phyloP scores from a whole-genome alignment of 148 eudicot genomes.

The Limonium bicolor region DNA sequence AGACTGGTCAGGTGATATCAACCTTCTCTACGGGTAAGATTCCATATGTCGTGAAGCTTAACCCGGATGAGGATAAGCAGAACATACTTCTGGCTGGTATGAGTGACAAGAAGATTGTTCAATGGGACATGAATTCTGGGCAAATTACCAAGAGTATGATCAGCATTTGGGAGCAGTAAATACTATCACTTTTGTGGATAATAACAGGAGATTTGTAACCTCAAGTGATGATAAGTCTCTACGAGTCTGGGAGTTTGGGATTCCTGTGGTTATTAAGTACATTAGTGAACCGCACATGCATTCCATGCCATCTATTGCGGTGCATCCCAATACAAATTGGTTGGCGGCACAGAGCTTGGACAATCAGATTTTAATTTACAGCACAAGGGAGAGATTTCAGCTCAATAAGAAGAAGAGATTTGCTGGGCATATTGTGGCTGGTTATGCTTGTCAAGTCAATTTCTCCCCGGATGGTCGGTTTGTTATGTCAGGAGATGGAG shows the following conservation, averaged over 20 bases:
- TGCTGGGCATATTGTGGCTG: constrained; percentile 87
- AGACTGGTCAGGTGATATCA: constrained; percentile 85
- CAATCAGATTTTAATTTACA: constrained; percentile 87
- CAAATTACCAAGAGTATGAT: constrained; percentile 97
- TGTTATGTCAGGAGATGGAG: constrained; percentile 97
- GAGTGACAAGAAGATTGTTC: constrained; percentile 98
- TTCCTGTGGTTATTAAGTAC: constrained; percentile 93
- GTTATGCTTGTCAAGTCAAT: constrained; percentile 97
- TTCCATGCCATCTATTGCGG: constrained; percentile 83
- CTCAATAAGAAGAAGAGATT: constrained; percentile 93
- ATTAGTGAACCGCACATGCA: constrained; percentile 99
- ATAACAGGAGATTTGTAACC: constrained; percentile 88
- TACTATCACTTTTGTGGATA: constrained; percentile 89
- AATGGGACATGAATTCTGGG: constrained; percentile 86
- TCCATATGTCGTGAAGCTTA: constrained; percentile 89
- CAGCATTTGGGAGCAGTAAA: constrained; percentile 96
- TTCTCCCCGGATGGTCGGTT: constrained; percentile 98
- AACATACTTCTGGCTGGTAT: constrained; percentile 84
- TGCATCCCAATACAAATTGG: constrained; percentile 86
- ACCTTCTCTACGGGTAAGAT: constrained; percentile 84
- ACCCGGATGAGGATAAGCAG: constrained; percentile 97
- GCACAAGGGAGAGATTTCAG: constrained; percentile 86
- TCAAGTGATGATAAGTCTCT: constrained; percentile 94
- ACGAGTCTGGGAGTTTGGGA: constrained; percentile 94
- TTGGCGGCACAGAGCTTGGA: constrained; percentile 96